phyloP scores from a whole-genome alignment of 2,329 filamentous ascomycete species.

The Geosmithia putterillii region DNA sequence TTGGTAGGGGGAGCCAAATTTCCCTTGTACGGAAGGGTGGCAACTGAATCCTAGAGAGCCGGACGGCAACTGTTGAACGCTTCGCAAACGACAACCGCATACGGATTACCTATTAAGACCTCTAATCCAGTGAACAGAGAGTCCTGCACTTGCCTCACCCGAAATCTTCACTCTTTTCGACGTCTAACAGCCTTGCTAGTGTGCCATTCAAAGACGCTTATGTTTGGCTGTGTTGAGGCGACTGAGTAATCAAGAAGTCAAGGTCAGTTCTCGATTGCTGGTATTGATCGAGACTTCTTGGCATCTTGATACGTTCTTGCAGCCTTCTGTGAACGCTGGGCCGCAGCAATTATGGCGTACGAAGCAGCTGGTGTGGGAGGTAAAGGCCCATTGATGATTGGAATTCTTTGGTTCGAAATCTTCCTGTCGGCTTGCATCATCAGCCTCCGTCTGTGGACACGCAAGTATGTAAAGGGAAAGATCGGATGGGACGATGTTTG shows the following conservation, averaged over 20 bases:
- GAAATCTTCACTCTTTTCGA: too few species aligned
- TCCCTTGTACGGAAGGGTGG: neutral
- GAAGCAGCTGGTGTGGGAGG: neutral
- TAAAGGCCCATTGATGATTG: neutral
- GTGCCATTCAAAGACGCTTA: too few species aligned
- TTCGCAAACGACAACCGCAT: neutral
- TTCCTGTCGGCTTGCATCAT: neutral
- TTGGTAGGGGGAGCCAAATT: neutral
- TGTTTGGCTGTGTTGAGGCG: too few species aligned
- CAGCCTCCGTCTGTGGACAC: neutral
- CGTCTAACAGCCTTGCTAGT: too few species aligned
- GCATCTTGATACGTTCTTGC: too few species aligned
- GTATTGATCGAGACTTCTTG: too few species aligned
- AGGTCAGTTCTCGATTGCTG: too few species aligned
- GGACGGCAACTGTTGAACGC: neutral
- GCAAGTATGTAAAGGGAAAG: conserved; percentile 1
- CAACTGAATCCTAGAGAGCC: neutral
- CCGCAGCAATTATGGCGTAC: neutral
- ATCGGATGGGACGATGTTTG: conserved; percentile 1
- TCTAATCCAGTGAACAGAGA: too few species aligned
- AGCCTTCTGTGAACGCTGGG: too few species aligned
- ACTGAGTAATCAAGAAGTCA: too few species aligned
- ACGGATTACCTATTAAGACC: too few species aligned
- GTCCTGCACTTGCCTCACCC: too few species aligned
- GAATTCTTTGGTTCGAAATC: neutral